Evolutionary conservation across 805 yeast species (phyloP).

Genomic region (Teunomyces lycoperdinae): DNA sequence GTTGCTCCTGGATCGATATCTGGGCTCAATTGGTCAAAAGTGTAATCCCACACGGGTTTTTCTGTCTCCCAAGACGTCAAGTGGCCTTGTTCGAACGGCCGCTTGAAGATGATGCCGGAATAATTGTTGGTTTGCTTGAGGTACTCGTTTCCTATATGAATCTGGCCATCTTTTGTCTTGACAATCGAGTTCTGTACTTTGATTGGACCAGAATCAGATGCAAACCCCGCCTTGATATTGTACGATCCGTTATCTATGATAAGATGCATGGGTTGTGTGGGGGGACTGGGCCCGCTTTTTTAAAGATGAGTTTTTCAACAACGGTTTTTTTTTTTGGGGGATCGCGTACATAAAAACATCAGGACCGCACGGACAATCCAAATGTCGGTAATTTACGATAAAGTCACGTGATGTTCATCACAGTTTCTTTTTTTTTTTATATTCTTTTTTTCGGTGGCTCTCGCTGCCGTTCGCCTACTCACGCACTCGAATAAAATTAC

Average conservation of each 20-base stretch:
- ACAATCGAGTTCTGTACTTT: constrained; percentile 66
- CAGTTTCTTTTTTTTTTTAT: not conserved
- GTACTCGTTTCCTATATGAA: constrained; percentile 70
- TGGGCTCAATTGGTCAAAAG: constrained; percentile 44
- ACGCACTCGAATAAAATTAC: too few species aligned
- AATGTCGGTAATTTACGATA: not conserved
- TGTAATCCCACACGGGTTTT: constrained; percentile 86
- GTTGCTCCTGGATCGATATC: constrained; percentile 44
- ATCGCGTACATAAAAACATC: not conserved
- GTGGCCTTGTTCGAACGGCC: constrained; percentile 90
- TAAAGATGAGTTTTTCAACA: not conserved
- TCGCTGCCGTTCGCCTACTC: too few species aligned
- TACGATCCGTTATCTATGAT: constrained; percentile 91
- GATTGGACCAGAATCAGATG: constrained; percentile 10
- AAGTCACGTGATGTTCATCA: not conserved
- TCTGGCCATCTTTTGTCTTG: constrained; percentile 69
- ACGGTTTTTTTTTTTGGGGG: not conserved
- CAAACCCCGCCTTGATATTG: constrained; percentile 55
- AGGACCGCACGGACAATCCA: not conserved
- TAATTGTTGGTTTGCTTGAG: constrained; percentile 62
- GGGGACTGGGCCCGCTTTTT: not conserved
- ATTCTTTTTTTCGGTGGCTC: too few species aligned
- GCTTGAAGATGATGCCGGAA: constrained; percentile 65
- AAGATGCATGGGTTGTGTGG: constrained; percentile 23
- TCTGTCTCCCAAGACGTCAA: constrained; percentile 89